Evolutionary conservation across 2,329 filamentous ascomycete genomes (phyloP).

Genomic region (Helotiales sp.): DNA sequence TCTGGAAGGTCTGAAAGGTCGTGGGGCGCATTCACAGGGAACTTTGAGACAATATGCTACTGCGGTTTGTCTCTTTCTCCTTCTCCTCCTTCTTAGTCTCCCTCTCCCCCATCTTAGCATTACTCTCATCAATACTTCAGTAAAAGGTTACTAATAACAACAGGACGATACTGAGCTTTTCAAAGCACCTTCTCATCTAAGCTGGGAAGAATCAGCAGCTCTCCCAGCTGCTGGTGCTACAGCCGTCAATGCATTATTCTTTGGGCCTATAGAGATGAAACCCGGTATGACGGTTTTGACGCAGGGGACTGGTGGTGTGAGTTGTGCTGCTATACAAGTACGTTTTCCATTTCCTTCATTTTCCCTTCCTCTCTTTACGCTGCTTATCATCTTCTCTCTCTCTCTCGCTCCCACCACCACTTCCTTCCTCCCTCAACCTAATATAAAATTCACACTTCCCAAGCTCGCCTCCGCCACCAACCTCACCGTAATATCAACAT

Average conservation of each 20-base stretch:
- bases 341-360: not conserved
- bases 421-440: too few species aligned
- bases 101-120: not conserved
- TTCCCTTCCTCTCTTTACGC: not conserved
- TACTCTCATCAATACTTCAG: not conserved
- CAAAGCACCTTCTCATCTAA: not conserved
- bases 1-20: not conserved
- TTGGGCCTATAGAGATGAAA: conserved; percentile 32
- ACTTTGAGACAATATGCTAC: not conserved
- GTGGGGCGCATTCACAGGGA: not conserved
- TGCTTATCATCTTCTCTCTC: too few species aligned
- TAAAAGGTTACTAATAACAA: not conserved
- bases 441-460: too few species aligned
- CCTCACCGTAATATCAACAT: conserved; percentile 1
- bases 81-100: not conserved
- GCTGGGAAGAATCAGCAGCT: not conserved
- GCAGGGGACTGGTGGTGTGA: conserved; percentile 39
- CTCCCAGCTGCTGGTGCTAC: not conserved
- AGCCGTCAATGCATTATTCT: conserved; percentile 3
- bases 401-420: too few species aligned
- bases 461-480: not conserved
- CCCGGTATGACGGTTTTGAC: conserved; percentile 41
- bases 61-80: not conserved
- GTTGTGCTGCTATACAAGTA: conserved; percentile 20
- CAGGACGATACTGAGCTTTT: conserved; percentile 1